phyloP scores from a whole-genome alignment of 2,329 filamentous ascomycete species.

The Fonsecaea erecta region DNA sequence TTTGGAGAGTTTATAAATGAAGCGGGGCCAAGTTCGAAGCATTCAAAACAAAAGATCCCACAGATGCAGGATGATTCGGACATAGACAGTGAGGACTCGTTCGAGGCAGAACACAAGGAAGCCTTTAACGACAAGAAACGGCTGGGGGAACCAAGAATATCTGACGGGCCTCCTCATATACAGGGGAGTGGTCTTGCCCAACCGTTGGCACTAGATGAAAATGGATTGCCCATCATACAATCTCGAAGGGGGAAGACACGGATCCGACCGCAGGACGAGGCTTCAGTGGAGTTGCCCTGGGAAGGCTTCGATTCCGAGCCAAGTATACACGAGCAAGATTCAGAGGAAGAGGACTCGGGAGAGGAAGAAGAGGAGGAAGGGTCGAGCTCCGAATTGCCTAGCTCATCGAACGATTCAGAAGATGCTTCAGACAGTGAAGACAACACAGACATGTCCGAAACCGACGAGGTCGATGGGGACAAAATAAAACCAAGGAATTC shows the following conservation, averaged over 20 bases:
- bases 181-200: slow-evolving; percentile 81
- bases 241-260: slow-evolving; percentile 73
- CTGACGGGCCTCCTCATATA: not conserved
- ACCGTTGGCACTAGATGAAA: slow-evolving; percentile 77
- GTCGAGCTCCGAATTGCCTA: slow-evolving; percentile 24
- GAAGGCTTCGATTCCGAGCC: slow-evolving; percentile 51
- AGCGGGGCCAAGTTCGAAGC: not conserved
- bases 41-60: not conserved
- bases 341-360: slow-evolving; percentile 2
- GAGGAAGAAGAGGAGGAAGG: slow-evolving; percentile 22
- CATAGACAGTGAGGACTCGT: slow-evolving; percentile 36
- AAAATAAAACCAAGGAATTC: slow-evolving; percentile 55
- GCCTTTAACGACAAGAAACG: slow-evolving; percentile 24
- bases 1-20: slow-evolving; percentile 61
- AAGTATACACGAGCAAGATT: slow-evolving; percentile 39
- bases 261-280: slow-evolving; percentile 42
- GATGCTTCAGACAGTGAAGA: slow-evolving; percentile 40
- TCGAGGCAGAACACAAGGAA: slow-evolving; percentile 41
- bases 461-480: slow-evolving; percentile 39
- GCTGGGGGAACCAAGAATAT: not conserved
- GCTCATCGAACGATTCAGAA: slow-evolving; percentile 35
- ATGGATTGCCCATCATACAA: slow-evolving; percentile 76
- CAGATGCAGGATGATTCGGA: slow-evolving; percentile 26
- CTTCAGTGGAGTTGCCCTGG: slow-evolving; percentile 49
- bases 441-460: slow-evolving; percentile 40